Evolutionary conservation across 179 eudicot genomes (phyloP).

Genomic region (Silene coronaria): DNA sequence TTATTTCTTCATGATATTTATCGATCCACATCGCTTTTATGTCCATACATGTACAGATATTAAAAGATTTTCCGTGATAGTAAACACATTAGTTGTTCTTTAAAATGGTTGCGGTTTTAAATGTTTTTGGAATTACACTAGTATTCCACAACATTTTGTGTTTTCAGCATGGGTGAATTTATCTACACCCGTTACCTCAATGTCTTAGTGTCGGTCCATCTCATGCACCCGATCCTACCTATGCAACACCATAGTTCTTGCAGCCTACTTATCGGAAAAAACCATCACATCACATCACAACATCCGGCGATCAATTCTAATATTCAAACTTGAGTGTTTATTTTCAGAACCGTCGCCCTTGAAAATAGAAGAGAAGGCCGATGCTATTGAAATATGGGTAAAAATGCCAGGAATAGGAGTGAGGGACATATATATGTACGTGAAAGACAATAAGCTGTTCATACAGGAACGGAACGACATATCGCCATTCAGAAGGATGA

Average conservation of each 20-base stretch:
- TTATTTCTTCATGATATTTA: neutral
- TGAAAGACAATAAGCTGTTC: slow-evolving; percentile 10
- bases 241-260: neutral
- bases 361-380: slow-evolving; percentile 11
- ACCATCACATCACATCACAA: no score
- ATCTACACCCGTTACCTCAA: no score
- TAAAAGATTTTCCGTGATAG: no score
- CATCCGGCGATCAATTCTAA: no score
- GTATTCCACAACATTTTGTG: no score
- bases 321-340: neutral
- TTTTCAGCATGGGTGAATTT: no score
- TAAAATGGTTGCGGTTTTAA: no score
- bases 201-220: neutral
- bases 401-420: slow-evolving; percentile 18
- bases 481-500: slow-evolving; percentile 14
- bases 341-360: slow-evolving; percentile 2
- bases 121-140: no score
- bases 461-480: slow-evolving; percentile 13
- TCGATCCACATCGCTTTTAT: neutral
- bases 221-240: neutral
- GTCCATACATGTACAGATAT: neutral
- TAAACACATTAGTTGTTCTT: no score
- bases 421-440: slow-evolving; percentile 10
- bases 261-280: neutral
- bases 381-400: slow-evolving; percentile 1